Conservation (phyloP, 129 eudicot genomes). For the Calendula officinalis region DNA sequence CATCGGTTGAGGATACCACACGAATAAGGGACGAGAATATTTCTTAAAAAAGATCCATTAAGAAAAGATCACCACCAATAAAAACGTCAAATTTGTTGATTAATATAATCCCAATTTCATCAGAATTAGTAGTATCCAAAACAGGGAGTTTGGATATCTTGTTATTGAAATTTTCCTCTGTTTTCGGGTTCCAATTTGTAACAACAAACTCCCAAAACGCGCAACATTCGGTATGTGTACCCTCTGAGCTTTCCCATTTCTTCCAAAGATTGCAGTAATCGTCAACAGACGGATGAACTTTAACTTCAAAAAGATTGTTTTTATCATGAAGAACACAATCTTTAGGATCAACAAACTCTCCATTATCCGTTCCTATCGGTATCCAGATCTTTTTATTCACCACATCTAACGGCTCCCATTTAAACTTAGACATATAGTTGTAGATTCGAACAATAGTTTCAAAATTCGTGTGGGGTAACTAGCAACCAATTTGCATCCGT, state of each 20-base stretch:
- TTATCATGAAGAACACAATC: conserved; percentile 49
- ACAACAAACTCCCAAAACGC: conserved; percentile 51
- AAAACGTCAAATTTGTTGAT: conserved; percentile 40
- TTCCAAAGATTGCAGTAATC: conserved; percentile 56
- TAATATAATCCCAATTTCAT: conserved; percentile 26
- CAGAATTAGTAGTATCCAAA: conserved; percentile 23
- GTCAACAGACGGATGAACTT: conserved; percentile 35
- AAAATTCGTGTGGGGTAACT: conserved; percentile 28
- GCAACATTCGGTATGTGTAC: conserved; percentile 27
- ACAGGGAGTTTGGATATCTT: conserved; percentile 43
- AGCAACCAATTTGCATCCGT: conserved; percentile 39
- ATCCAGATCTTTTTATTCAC: conserved; percentile 41
- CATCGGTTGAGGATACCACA: conserved; percentile 49
- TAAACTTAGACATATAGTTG: conserved; percentile 21
- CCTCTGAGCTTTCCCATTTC: conserved; percentile 49
- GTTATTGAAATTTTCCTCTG: conserved; percentile 23
- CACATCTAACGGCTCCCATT: conserved; percentile 25
- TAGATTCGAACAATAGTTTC: conserved; percentile 36
- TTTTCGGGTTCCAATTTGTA: conserved; percentile 25
- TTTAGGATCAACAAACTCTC: conserved; percentile 40
- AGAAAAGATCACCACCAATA: conserved; percentile 47
- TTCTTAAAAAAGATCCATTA: conserved; percentile 47
- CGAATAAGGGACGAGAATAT: conserved; percentile 34
- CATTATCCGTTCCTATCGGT: conserved; percentile 34
- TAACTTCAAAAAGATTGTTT: conserved; percentile 35